Percentiles rank a stretch among this genome's conserved stretches.
Conservation (phyloP, 2,329 filamentous ascomycete genomes). For the Cercospora beticola region DNA sequence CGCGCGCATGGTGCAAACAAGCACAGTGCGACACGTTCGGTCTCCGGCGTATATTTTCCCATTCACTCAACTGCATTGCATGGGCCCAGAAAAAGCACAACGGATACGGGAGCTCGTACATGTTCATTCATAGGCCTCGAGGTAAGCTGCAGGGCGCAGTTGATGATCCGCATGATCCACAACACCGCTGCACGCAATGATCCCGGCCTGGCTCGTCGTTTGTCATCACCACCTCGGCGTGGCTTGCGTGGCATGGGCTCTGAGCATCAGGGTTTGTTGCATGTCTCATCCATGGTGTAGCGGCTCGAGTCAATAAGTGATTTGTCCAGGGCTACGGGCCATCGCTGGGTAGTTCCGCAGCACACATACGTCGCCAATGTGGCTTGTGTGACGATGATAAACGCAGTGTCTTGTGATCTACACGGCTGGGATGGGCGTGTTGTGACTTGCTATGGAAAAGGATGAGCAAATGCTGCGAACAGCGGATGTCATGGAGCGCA, state of each 20-base stretch:
- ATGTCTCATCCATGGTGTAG: slow-evolving; percentile 1
- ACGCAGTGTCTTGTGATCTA: background rate
- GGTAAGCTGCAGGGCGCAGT: slow-evolving; percentile 11
- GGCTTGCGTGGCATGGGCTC: background rate
- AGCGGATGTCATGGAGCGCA: background rate
- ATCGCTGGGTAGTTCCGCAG: background rate
- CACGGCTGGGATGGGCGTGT: background rate
- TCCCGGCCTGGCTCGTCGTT: slow-evolving; percentile 12
- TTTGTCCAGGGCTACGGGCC: background rate
- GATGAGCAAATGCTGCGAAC: background rate
- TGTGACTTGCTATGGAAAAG: background rate
- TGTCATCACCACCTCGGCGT: slow-evolving; percentile 11
- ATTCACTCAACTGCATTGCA: background rate
- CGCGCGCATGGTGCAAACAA: background rate
- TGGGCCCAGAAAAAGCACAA: background rate
- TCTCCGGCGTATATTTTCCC: background rate
- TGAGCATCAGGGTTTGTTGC: background rate
- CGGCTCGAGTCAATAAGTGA: slow-evolving; percentile 1
- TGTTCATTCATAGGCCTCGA: slow-evolving; percentile 1
- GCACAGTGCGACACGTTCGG: background rate
- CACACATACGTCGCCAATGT: background rate
- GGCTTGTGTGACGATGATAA: slow-evolving; percentile 1
- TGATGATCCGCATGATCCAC: slow-evolving; percentile 14
- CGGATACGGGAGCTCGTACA: background rate
- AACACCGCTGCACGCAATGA: slow-evolving; percentile 21